Evolutionary conservation across 306 rosid species (phyloP), one percentile per base, ranked within the genome.

Genomic region (Gillenia trifoliata): DNA sequence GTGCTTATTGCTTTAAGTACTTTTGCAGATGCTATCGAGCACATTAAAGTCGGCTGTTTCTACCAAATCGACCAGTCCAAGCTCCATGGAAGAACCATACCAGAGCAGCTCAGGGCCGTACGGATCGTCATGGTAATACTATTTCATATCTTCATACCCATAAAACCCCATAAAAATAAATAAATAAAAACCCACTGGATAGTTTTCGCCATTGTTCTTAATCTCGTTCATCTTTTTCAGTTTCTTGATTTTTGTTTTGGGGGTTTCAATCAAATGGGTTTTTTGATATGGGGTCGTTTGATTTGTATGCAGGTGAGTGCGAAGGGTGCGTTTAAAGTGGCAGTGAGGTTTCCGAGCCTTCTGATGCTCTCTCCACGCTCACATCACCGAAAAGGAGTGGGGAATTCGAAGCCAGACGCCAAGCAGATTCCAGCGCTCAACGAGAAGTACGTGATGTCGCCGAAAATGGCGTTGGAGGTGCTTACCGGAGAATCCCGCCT

Each of bases 81-180:
- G 70, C 97, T 93, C 70, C 77, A 89, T 40, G 70, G 75, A 2
- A 55, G 76, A 26, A 47, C 25, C 60, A 10, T 82, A 52, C 89
- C 96, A 23, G 86, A 82, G 12, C 92, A 90, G 66, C 82, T 93
- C 20, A 85, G 78, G 62, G 81, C 70, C 25, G 72, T 89, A 47
- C 82, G 88, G 65, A 62, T 91, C 52, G 97, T 81, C 70, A 88
- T 93, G 98, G 98, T 90, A n/a, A n/a, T n/a, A 86, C 57, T 15
- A 13, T 8, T 20, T 45, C 17, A 13, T 13, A 45, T 16, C 13
- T 23, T 28, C 12, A 15, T 13, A 16, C 50, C 63, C 17, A 49
- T 1, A 34, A 47, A 47, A 7, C 52, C 31, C 62, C 55, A 49
- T 6, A 16, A 49, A n/a, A n/a, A n/a, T n/a, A n/a, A n/a, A n/a